Conservation (phyloP, 2,329 filamentous ascomycete species). For the Xylariales sp. region DNA sequence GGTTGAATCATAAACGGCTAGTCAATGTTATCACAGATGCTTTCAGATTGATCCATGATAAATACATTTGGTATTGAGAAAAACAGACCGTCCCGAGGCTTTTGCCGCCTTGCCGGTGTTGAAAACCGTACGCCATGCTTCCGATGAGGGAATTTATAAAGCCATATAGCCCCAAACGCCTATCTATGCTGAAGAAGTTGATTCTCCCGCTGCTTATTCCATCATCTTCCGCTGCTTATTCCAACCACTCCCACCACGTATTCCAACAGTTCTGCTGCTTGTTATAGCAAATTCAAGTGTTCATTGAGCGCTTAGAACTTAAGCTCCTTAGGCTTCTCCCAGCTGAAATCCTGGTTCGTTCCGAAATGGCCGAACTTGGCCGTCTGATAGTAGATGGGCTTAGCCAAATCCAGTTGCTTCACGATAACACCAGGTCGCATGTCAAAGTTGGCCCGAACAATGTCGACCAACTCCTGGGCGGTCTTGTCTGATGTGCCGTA, state of each 20-base stretch:
- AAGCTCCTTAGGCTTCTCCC: slow-evolving; percentile 96
- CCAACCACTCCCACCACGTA: slow-evolving; percentile 4
- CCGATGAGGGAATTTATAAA: slow-evolving; percentile 31
- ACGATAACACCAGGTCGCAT: slow-evolving; percentile 97
- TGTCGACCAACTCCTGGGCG: slow-evolving; percentile 89
- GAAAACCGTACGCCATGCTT: slow-evolving; percentile 35
- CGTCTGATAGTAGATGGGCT: slow-evolving; percentile 96
- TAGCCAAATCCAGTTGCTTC: slow-evolving; percentile 89
- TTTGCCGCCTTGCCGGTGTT: slow-evolving; percentile 22
- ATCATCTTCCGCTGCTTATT: no score
- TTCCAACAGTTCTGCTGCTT: no score
- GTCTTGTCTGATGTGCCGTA: slow-evolving; percentile 91
- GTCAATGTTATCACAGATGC: no score
- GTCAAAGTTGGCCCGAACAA: slow-evolving; percentile 96
- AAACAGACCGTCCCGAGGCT: slow-evolving; percentile 9
- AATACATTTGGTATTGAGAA: no score
- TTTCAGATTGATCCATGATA: no score
- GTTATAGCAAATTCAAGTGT: no score
- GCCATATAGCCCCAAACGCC: slow-evolving; percentile 30
- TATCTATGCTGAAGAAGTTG: slow-evolving; percentile 36
- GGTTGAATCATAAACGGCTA: not conserved
- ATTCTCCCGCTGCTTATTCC: no score
- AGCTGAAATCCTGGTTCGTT: slow-evolving; percentile 94
- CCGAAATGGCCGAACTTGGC: slow-evolving; percentile 99
- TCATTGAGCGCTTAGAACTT: slow-evolving; percentile 71